Percentiles rank a stretch among this genome's conserved stretches.
These are phyloP conservation scores for Silene uniflora DNA, from an alignment of 148 eudicot species.

Conservation along the genomic window DNA sequence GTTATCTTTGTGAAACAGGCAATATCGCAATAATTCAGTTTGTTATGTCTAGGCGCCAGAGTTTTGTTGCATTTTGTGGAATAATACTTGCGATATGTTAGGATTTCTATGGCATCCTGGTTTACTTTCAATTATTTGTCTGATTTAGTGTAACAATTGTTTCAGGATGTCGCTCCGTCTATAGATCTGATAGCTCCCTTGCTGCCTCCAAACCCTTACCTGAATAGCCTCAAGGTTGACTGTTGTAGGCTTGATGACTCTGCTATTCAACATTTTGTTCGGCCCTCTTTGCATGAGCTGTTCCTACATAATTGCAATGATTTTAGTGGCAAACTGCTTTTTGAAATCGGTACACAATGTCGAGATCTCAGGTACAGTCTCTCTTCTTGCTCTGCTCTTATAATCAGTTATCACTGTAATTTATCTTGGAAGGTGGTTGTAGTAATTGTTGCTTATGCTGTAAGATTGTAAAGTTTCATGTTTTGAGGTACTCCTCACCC, in stretches of 20 bases:
- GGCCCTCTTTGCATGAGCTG: constrained; percentile 63
- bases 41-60: not conserved
- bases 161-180: constrained; percentile 67
- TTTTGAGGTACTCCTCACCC: not conserved
- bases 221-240: constrained; percentile 66
- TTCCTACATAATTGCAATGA: constrained; percentile 70
- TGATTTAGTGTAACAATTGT: not conserved
- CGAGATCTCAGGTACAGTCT: constrained; percentile 52
- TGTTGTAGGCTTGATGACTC: constrained; percentile 75
- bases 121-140: not conserved
- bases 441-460: not conserved
- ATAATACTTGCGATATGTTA: not conserved
- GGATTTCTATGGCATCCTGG: constrained; percentile 2
- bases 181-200: constrained; percentile 55
- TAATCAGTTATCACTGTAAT: not conserved
- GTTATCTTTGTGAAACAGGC: not conserved
- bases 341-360: constrained; percentile 59
- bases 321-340: constrained; percentile 72
- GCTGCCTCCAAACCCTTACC: constrained; percentile 57
- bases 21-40: not conserved
- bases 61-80: not conserved
- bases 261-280: constrained; percentile 50
- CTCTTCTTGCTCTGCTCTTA: not conserved
- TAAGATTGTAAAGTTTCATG: not conserved
- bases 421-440: not conserved